Conservation (phyloP, 2,329 filamentous ascomycete species). For the Phaeosphaeria sp. region DNA sequence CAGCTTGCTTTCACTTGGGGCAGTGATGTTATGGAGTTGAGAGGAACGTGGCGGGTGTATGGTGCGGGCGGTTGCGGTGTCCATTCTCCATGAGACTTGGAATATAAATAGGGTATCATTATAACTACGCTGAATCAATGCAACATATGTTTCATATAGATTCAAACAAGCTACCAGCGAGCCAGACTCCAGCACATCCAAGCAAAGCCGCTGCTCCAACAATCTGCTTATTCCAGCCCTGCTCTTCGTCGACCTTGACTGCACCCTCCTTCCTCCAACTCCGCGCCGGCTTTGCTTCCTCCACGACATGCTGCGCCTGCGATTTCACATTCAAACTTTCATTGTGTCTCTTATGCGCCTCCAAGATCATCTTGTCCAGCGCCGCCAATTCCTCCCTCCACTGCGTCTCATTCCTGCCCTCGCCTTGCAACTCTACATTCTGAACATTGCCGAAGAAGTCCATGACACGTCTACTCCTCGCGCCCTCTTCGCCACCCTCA, state of each 20-base stretch:
- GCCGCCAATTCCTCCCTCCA: conserved; percentile 75
- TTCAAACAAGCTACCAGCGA: conserved; percentile 49
- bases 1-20: neutral
- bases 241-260: conserved; percentile 44
- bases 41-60: neutral
- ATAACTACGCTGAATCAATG: neutral
- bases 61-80: too few relatives aligned
- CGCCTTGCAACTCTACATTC: conserved; percentile 84
- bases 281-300: conserved; percentile 25
- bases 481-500: conserved; percentile 77
- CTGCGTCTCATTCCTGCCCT: conserved; percentile 50
- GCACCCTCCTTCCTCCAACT: conserved; percentile 38
- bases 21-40: neutral
- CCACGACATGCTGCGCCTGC: conserved; percentile 29
- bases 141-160: conserved; percentile 18
- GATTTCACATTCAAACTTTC: conserved; percentile 31
- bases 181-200: conserved; percentile 50
- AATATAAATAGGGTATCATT: conserved; percentile 7
- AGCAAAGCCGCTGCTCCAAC: conserved; percentile 48
- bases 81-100: neutral
- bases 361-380: conserved; percentile 69
- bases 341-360: conserved; percentile 52
- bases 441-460: conserved; percentile 99
- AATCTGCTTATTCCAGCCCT: conserved; percentile 49
- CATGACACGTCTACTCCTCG: conserved; percentile 81